phyloP scores from a whole-genome alignment of 75 land plant genomes.

The Cupressus sempervirens region DNA sequence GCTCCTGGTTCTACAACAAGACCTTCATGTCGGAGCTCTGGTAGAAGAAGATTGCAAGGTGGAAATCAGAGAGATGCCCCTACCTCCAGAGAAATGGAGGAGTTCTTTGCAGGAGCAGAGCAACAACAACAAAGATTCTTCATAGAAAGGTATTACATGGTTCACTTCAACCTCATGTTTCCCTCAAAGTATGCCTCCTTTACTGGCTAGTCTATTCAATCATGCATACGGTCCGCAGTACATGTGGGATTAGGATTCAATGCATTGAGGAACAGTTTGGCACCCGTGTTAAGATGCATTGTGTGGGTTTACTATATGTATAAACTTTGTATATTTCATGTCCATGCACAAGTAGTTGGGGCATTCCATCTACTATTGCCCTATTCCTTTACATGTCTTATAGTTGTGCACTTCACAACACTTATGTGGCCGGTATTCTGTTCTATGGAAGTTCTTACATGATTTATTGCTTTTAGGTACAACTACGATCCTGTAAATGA shows the following conservation, averaged over 20 bases:
- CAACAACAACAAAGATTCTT: conserved; percentile 41
- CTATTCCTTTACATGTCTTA: not conserved
- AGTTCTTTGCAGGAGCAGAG: conserved; percentile 58
- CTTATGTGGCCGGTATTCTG: not conserved
- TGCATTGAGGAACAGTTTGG: not conserved
- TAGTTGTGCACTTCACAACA: not conserved
- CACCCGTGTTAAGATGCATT: not conserved
- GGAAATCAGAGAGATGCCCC: conserved; percentile 20
- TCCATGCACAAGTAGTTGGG: not conserved
- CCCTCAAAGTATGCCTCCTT: not conserved
- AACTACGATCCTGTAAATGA: conserved; percentile 54
- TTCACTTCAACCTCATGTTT: not conserved
- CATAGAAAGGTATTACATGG: conserved; percentile 48
- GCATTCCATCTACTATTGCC: not conserved
- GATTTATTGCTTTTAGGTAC: conserved; percentile 35
- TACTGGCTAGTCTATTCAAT: not conserved
- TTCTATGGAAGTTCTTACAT: conserved; percentile 1
- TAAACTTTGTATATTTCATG: not conserved
- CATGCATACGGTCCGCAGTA: not conserved
- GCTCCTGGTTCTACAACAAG: conserved; percentile 51
- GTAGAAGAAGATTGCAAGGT: conserved; percentile 9
- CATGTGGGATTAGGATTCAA: not conserved
- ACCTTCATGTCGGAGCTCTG: conserved; percentile 3
- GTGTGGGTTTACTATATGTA: not conserved
- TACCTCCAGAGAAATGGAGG: conserved; percentile 51